Evolutionary conservation across 345 rosid species (phyloP).

Genomic region (Microcos paniculata): DNA sequence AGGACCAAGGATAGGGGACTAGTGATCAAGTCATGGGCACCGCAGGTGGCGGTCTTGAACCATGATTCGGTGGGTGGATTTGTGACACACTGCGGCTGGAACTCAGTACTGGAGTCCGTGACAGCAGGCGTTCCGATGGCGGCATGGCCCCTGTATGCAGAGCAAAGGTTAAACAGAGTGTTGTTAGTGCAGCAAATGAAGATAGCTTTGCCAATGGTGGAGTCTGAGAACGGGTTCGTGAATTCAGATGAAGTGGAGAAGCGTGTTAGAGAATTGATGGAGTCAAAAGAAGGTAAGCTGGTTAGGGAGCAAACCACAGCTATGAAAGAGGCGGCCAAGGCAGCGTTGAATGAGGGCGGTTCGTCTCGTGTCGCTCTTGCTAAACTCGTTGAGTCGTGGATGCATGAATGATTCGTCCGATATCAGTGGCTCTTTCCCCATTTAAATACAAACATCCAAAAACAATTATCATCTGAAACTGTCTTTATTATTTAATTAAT

Average conservation of each 20-base stretch:
- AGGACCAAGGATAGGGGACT: constrained; percentile 33
- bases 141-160: constrained; percentile 57
- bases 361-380: constrained; percentile 37
- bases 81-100: constrained; percentile 51
- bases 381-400: constrained; percentile 32
- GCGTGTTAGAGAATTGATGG: constrained; percentile 53
- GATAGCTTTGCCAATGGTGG: constrained; percentile 43
- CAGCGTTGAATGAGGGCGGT: constrained; percentile 36
- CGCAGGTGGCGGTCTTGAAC: constrained; percentile 32
- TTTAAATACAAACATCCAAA: no score
- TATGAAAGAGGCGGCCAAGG: constrained; percentile 41
- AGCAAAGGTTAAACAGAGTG: constrained; percentile 42
- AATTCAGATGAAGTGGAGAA: constrained; percentile 44
- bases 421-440: neutral
- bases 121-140: constrained; percentile 45
- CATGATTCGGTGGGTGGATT: constrained; percentile 40
- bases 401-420: neutral
- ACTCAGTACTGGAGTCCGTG: constrained; percentile 38
- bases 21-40: constrained; percentile 43
- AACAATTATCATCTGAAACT: no score
- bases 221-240: constrained; percentile 46
- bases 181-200: constrained; percentile 53
- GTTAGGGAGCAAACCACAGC: constrained; percentile 23
- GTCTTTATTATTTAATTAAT: no score
- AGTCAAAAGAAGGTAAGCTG: constrained; percentile 28